These are phyloP conservation scores for Melampsora allii-populina DNA, from an alignment of 1,284 basidiomycete genomes.

Conservation along the genomic window DNA sequence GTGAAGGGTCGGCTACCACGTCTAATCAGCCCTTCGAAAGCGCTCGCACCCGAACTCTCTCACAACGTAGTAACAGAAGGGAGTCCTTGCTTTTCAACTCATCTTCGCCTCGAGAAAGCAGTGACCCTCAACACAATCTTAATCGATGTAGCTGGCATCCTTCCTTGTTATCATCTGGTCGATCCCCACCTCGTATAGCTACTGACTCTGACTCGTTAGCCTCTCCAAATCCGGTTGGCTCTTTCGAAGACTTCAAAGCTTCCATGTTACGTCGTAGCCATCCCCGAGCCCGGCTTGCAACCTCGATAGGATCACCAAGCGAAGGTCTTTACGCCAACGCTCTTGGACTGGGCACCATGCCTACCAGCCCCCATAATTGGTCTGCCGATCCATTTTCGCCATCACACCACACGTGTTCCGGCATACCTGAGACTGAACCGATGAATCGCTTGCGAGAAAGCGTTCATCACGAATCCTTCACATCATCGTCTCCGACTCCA, in stretches of 20 bases:
- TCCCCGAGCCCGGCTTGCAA: background rate
- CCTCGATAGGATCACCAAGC: background rate
- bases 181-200: background rate
- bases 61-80: background rate
- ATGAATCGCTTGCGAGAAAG: background rate
- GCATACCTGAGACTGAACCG: background rate
- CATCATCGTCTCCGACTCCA: background rate
- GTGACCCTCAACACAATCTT: background rate
- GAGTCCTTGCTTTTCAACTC: slow-evolving; percentile 3
- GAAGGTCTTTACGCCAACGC: slow-evolving; percentile 3
- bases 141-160: background rate
- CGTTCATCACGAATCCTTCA: too few species aligned
- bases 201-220: background rate
- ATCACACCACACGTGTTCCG: background rate
- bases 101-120: background rate
- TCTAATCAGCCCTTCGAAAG: background rate
- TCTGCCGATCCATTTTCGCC: background rate
- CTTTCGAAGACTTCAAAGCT: background rate
- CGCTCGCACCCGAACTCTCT: slow-evolving; percentile 4
- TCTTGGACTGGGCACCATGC: background rate
- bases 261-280: background rate
- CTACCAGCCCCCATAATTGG: background rate
- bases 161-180: background rate
- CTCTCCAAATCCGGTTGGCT: background rate
- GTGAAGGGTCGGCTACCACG: background rate